Conservation (phyloP, 2,329 filamentous ascomycete species). For the Ploettnerulaceae sp. region DNA sequence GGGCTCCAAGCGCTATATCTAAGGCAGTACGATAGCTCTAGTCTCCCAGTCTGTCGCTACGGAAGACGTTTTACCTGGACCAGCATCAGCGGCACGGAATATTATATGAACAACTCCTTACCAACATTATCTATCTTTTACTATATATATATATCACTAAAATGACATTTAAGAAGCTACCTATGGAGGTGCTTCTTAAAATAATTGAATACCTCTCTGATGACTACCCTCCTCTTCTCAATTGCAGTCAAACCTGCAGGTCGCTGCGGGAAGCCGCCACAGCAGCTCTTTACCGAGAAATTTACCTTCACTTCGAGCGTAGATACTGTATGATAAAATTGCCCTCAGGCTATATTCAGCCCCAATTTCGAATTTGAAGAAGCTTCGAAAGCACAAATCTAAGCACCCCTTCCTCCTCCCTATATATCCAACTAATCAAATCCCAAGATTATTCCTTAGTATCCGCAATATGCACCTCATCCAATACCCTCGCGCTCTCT, state of each 20-base stretch:
- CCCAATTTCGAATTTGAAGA: too few relatives aligned
- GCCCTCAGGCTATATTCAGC: too few relatives aligned
- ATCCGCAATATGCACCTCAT: slow-evolving; percentile 28
- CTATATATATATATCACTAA: background rate
- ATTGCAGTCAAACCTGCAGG: slow-evolving; percentile 8
- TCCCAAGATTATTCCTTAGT: slow-evolving; percentile 11
- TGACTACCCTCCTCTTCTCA: background rate
- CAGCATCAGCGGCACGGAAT: background rate
- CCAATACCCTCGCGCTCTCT: slow-evolving; percentile 21
- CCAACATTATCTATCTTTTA: background rate
- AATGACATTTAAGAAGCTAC: slow-evolving; percentile 3
- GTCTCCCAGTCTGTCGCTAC: too few relatives aligned
- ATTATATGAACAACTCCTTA: background rate
- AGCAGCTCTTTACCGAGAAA: slow-evolving; percentile 2
- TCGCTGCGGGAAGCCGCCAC: slow-evolving; percentile 2
- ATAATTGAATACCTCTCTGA: slow-evolving; percentile 3
- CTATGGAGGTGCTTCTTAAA: slow-evolving; percentile 8
- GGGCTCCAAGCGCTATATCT: background rate
- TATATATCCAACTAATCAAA: background rate
- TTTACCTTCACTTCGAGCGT: slow-evolving; percentile 4
- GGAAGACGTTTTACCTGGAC: too few relatives aligned
- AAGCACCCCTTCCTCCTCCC: too few relatives aligned
- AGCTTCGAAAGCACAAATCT: background rate
- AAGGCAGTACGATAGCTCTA: background rate
- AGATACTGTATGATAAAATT: too few relatives aligned